Evolutionary conservation across 805 yeast species (phyloP), one percentile per base, ranked within the genome.

Genomic region (Yarrowia porcina): DNA sequence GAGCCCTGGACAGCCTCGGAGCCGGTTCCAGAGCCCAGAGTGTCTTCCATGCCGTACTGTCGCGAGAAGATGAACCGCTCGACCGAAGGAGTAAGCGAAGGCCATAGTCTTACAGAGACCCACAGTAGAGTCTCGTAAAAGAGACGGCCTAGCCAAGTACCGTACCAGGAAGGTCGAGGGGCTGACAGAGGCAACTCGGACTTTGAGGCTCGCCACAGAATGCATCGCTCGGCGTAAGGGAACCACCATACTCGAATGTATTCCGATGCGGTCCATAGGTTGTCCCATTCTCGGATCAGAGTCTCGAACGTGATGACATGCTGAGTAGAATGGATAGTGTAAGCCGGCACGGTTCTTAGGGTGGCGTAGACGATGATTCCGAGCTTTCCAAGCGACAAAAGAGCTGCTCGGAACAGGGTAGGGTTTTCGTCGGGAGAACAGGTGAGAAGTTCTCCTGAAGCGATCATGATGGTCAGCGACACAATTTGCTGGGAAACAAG

Each of bases 241-340:
- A 88, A 94, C 98, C 98, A 94, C 97, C 98, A 93, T 56, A 91
- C 83, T 67, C 98, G 83, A 49, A 91, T 87, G 71, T 85, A 93
- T 75, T 93, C 99, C n/a, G 90, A 82, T 50, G 90, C 85, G 3
- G 89, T 83, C 96, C 97, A 93, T 47, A 93, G 74, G 65, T 83
- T 79, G 13, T 78, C 76, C 61, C 61, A 56, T 15, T 56, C 61
- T 13, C 49, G 25, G 68, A 93, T 74, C 23, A 93, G 76, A 7
- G 90, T 83, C 23, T 87, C 88, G 70, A 93, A 90, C 27, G 84
- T 77, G 69, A 93, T 85, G 36, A 91, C 87, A 74, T 90, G 96
- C 72, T 90, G 94, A 54, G 83, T 80, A 9, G 96, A 86, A 73
- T 83, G 86, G 66, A 93, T 81, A 64, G 89, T 89, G 75, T 89